Evolutionary conservation across 1,284 basidiomycete genomes (phyloP).

Genomic region (Vanrija pseudolonga): DNA sequence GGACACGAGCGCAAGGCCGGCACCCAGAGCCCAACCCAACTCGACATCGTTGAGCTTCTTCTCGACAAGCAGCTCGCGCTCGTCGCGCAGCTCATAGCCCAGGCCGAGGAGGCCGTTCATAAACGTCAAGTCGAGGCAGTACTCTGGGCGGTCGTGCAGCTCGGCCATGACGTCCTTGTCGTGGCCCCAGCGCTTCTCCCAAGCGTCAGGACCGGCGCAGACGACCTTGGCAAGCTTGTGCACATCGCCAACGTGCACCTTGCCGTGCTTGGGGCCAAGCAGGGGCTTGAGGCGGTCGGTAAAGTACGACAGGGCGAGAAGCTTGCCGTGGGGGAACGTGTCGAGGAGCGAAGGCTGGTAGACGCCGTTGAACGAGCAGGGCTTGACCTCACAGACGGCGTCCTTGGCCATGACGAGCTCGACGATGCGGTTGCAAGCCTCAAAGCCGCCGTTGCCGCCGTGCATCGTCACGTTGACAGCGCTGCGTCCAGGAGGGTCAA

Average conservation of each 20-base stretch:
- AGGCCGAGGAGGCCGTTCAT: constrained; percentile 83
- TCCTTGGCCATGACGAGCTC: constrained; percentile 96
- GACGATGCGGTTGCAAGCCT: constrained; percentile 77
- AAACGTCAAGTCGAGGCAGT: constrained; percentile 92
- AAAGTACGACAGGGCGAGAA: constrained; percentile 91
- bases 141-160: constrained; percentile 79
- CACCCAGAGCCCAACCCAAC: constrained; percentile 91
- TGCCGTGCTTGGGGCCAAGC: constrained; percentile 48
- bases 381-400: constrained; percentile 80
- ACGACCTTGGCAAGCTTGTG: constrained; percentile 64
- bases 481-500: constrained; percentile 60
- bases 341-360: constrained; percentile 94
- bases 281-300: constrained; percentile 89
- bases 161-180: constrained; percentile 64
- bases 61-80: constrained; percentile 67
- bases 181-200: constrained; percentile 54
- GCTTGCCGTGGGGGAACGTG: constrained; percentile 73
- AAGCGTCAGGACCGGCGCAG: constrained; percentile 64
- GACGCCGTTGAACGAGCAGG: constrained; percentile 94
- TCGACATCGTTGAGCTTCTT: constrained; percentile 90
- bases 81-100: constrained; percentile 72
- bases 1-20: constrained; percentile 64
- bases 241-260: constrained; percentile 62
- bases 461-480: constrained; percentile 71
- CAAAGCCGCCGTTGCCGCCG: constrained; percentile 76